Conservation (phyloP, 1,284 basidiomycete genomes). For the Leccinum huronense region DNA sequence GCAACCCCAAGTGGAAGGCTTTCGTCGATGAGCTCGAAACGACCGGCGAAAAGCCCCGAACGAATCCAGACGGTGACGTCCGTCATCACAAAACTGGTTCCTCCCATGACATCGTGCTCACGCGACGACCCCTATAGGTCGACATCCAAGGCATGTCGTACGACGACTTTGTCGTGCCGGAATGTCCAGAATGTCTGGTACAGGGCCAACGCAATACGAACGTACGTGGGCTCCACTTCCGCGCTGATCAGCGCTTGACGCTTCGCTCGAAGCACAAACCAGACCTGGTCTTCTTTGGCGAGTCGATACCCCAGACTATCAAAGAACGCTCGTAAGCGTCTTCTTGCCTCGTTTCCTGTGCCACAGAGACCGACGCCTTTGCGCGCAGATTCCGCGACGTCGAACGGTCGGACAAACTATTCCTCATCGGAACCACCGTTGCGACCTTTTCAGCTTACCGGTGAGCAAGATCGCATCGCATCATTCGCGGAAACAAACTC, state of each 20-base stretch:
- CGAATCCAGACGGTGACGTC: constrained; percentile 92
- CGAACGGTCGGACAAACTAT: constrained; percentile 61
- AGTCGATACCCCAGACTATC: constrained; percentile 65
- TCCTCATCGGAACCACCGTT: constrained; percentile 84
- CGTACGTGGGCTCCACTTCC: constrained; percentile 34
- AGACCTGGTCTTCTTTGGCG: constrained; percentile 86
- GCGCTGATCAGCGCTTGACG: neutral
- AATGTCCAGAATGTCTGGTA: constrained; percentile 62
- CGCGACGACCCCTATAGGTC: constrained; percentile 46
- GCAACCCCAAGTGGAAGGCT: constrained; percentile 80
- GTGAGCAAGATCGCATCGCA: constrained; percentile 36
- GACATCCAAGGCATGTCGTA: constrained; percentile 79
- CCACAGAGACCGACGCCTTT: constrained; percentile 1
- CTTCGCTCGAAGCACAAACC: constrained; percentile 64
- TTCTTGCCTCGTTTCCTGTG: constrained; percentile 7
- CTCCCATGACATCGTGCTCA: neutral
- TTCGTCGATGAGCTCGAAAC: constrained; percentile 67
- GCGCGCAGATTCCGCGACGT: constrained; percentile 57
- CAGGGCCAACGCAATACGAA: constrained; percentile 55
- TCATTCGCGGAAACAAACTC: neutral
- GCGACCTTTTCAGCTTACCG: constrained; percentile 91
- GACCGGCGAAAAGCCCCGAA: constrained; percentile 64
- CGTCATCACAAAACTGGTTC: constrained; percentile 22
- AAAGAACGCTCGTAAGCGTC: constrained; percentile 69
- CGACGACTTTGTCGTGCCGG: constrained; percentile 74